Conservation (phyloP, 2,329 filamentous ascomycete species). For the Neurospora sp. region DNA sequence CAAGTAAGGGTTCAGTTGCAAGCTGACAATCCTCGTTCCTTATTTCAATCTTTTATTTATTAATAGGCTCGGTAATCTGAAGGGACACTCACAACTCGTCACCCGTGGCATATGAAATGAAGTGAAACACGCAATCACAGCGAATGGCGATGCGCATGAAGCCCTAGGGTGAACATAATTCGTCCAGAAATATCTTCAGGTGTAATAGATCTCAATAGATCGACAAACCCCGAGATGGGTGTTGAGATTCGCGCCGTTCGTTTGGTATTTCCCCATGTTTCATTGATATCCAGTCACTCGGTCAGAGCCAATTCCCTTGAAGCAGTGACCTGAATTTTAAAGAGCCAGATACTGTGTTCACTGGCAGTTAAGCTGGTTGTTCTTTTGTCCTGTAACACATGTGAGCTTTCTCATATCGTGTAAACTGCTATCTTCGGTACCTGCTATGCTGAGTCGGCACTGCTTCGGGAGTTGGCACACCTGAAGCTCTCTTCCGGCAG, state of each 20-base stretch:
- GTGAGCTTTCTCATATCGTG: not conserved
- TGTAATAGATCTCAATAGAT: not conserved
- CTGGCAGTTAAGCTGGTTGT: not conserved
- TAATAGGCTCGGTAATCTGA: not conserved
- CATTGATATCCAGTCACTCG: not conserved
- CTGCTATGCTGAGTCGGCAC: not conserved
- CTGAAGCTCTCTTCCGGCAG: not conserved
- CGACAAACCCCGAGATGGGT: not conserved
- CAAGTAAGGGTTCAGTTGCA: not conserved
- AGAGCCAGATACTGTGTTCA: not conserved
- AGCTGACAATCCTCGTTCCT: not conserved
- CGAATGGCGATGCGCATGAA: not conserved
- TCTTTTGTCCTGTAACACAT: not conserved
- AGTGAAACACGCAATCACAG: not conserved
- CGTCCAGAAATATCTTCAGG: not conserved
- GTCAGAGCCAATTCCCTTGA: not conserved
- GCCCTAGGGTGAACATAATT: not conserved
- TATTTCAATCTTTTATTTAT: not conserved
- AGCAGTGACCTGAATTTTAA: not conserved
- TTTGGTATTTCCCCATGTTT: not conserved
- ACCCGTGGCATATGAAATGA: not conserved
- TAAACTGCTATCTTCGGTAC: not conserved
- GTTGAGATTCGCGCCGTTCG: not conserved
- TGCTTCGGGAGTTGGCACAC: not conserved
- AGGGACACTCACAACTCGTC: not conserved